Base-by-base conservation (phyloP, 1,139 yeast genomes). In the Candida sp. region DNA sequence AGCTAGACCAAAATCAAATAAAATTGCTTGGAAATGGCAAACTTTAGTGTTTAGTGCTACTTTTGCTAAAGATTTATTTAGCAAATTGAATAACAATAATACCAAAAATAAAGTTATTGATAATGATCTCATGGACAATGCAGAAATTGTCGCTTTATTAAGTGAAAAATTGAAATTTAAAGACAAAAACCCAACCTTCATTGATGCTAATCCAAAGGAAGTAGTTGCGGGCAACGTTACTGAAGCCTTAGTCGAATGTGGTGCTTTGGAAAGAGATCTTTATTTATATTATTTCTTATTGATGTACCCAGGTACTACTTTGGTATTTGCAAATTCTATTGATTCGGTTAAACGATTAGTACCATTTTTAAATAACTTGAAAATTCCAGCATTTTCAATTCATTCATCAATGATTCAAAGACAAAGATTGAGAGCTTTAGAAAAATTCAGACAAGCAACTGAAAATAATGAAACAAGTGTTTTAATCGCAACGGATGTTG, bases 391-490 rank as follows among this genome's bases (percentile, higher is more conserved):
- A 0, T 84, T 86, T 57, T 85, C 93, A 5, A 79, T 95, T 41
- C 98, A 95, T 61, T 90, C 98, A 2, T 84, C 91, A 22, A 93
- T 95, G 98, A 79, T 87, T 41, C 99, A 95, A 61, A 93, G 90
- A 57, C 97, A 88, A 61, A 82, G 99, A 59, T 70, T 95, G 55
- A 77, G 93, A 54, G 81, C 95, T 5, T 70, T 95, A 54, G 99
- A 95, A 60, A 75, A 79, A 48, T 86, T 84, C 64, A 78, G 76
- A 52, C 77, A 70, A 41, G 77, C 83, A 27, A 70, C 79, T 56
- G 61, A 75, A 55, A 61, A 64, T 35, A 66, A 73, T 45, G 75
- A 73, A 50, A 76, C 87, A 2, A 79, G 89, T 0, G 91, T 93
- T 2, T 72, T 95, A 43, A 80, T 95, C 43, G 97, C 98, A 1